Evolutionary conservation across 331 rosid species (phyloP), one percentile per base, ranked within the genome.

Genomic region (Ulmus americana): DNA sequence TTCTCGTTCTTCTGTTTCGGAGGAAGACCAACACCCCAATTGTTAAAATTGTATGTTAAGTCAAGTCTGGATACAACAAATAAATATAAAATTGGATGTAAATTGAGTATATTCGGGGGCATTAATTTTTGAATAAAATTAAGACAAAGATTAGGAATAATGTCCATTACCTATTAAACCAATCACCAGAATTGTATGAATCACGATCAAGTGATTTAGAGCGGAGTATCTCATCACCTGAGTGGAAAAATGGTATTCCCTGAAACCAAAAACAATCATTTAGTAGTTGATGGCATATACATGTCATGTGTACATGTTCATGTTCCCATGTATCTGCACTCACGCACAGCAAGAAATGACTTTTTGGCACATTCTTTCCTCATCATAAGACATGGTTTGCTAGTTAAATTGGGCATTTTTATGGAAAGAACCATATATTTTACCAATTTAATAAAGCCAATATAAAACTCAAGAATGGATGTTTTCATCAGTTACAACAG

Each of bases 21-120:
- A 82, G 95, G 97, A 82, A 94, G 95, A 50, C 95, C 99, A 55
- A 85, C 85, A 48, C 97, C 97, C 99, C 99, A 89, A 60, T 92
- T 92, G 73, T 89, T 92, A 65, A 78, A 80, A 70, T 70, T 83
- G 71, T 85, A 89, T 7, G 95, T 80, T 68, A 92, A 92, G 84
- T 92, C 98, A 49, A 89, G 84, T 85, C 96, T 88, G 88, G 48
- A 77, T 76, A 68, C 40, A 8, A 49, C 8, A 48, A 76, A 43
- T 57, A 67, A 60, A 73, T 11, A 35, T 53, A 35, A 53, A 22
- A 35, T 61, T 65, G 12, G 67, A 45, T 15, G 46, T 56, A 28
- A 42, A 68, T 64, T 62, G 55, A 69, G 22, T 54, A 49, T 53
- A 46, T 63, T 65, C 39, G 39, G 45, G 48, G 16, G 55, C 69